Conservation (phyloP, 805 yeast genomes). For the Monosporozyma servazzii region DNA sequence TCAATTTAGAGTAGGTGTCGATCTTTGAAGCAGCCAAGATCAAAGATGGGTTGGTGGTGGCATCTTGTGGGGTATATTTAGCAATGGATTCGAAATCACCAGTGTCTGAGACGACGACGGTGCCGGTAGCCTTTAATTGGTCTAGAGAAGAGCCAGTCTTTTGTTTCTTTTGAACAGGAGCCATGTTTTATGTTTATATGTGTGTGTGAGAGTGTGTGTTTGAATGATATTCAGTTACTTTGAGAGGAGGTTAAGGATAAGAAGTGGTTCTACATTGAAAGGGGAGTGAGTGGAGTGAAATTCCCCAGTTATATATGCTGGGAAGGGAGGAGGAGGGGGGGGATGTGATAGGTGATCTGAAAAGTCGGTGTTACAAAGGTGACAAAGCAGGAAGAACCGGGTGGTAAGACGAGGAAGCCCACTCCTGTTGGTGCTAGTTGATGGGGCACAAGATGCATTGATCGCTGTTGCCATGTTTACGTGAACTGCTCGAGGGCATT, state of each 20-base stretch:
- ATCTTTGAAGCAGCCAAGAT: slow-evolving; percentile 90
- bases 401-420: too few relatives aligned
- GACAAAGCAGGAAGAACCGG: not conserved
- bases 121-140: slow-evolving; percentile 88
- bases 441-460: too few relatives aligned
- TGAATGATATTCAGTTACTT: not conserved
- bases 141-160: slow-evolving; percentile 59
- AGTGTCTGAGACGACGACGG: slow-evolving; percentile 93
- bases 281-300: not conserved
- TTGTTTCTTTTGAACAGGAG: slow-evolving; percentile 22
- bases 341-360: too few relatives aligned
- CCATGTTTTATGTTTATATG: slow-evolving; percentile 7
- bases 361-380: not conserved
- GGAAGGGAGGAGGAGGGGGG: too few relatives aligned
- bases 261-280: too few relatives aligned
- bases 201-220: not conserved
- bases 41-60: slow-evolving; percentile 96
- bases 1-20: slow-evolving; percentile 75
- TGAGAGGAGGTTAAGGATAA: not conserved
- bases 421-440: too few relatives aligned
- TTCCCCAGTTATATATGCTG: not conserved
- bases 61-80: slow-evolving; percentile 96
- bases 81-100: slow-evolving; percentile 97
- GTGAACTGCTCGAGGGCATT: too few relatives aligned
- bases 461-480: too few relatives aligned